Evolutionary conservation across 306 rosid genomes (phyloP), one percentile per base, ranked within the genome.

Genomic region (Begonia masoniana): DNA sequence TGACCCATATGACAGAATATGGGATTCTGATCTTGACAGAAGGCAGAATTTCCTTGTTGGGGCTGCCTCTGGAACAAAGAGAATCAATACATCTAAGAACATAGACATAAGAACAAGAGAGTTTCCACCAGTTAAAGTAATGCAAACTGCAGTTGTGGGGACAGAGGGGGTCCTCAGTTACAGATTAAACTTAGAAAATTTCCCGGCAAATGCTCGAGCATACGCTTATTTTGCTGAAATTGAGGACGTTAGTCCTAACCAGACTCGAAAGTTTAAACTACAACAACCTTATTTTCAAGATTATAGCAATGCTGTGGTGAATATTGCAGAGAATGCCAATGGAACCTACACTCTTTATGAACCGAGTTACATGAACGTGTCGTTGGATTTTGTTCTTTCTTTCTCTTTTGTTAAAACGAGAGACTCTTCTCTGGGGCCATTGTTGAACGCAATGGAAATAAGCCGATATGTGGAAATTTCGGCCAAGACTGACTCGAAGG

Each of bases 1-100:
- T 74, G 99, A 91, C 52, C 99, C 96, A 1, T 91, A 81, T 75
- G 96, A 91, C 69, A 86, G 99, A 79, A 78, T 91, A 71, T 91
- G 99, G 96, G 92, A 77, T 55, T 91, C 94, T 0, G 96, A 91
- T 72, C 88, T 85, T 46, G 76, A 78, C 42, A 91, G 59, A 78
- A 77, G 99, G 78, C 99, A 83, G 63, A 86, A 85, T 54, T 83
- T 43, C 74, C 84, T 91, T 43, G 96, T 91, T 12, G 99, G 94
- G 43, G 96, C 81, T 68, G 96, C 96, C 6, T 36, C 94, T 17
- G 99, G 99, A 13, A 91, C 96, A 35, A 74, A 86, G 67, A 86
- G 88, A 70, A 79, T 91, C 26, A 72, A 59, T 65, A 83, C 99
- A 43, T 61, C 74, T 41, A 81, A 62, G 72, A 65, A 73, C 52